Evolutionary conservation across 2,329 filamentous ascomycete species (phyloP).

Genomic region (Colletotrichum lentis): DNA sequence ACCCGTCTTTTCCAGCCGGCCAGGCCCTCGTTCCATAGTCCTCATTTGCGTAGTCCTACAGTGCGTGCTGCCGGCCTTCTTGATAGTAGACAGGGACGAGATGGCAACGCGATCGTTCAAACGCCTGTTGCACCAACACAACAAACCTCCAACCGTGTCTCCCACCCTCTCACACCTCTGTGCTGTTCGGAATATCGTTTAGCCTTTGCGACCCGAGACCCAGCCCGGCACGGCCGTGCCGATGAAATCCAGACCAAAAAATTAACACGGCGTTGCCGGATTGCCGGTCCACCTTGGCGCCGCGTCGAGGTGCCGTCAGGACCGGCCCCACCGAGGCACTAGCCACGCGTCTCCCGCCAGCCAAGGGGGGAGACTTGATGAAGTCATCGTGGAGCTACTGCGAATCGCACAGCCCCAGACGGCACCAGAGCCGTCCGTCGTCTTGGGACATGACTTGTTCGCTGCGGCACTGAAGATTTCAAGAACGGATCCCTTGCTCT

Average conservation of each 20-base stretch:
- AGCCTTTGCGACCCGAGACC: background rate
- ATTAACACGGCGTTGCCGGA: conserved; percentile 16
- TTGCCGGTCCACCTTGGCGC: conserved; percentile 32
- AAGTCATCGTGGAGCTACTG: conserved; percentile 30
- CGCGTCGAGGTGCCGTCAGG: conserved; percentile 10
- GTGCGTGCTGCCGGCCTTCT: too few relatives aligned
- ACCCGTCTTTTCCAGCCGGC: too few relatives aligned
- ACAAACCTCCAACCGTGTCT: too few relatives aligned
- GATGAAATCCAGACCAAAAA: background rate
- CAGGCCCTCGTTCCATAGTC: too few relatives aligned
- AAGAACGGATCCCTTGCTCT: conserved; percentile 9
- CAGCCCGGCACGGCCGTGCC: background rate
- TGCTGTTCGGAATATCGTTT: background rate
- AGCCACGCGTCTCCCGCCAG: conserved; percentile 27
- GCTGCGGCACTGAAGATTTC: background rate
- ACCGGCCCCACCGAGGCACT: conserved; percentile 6
- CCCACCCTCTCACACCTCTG: too few relatives aligned
- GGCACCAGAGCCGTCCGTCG: conserved; percentile 9
- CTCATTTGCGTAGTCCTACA: too few relatives aligned
- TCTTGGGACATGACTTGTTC: background rate
- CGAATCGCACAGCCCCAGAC: background rate
- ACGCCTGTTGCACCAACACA: too few relatives aligned
- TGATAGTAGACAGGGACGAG: too few relatives aligned
- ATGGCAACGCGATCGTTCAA: too few relatives aligned
- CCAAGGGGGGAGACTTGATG: conserved; percentile 20